Conservation (phyloP, 225 moss, liverwort and hornwort species). For the Pseudisothecium myosuroides region DNA sequence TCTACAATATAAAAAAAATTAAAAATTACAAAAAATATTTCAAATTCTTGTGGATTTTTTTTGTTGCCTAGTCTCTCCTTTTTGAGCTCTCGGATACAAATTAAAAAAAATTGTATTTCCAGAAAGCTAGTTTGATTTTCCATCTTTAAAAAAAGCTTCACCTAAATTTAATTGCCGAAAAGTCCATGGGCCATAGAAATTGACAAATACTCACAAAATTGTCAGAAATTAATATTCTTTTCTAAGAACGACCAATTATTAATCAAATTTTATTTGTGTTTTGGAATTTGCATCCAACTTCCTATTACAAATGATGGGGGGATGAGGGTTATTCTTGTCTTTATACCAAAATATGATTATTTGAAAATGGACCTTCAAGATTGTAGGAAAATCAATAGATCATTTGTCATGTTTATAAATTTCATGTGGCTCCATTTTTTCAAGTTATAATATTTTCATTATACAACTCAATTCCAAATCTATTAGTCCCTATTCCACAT, state of each 20-base stretch:
- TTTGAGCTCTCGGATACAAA: fast-evolving
- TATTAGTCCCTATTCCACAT: not conserved
- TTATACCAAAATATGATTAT: not conserved
- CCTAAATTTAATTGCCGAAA: not conserved
- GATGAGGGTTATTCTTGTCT: fast-evolving
- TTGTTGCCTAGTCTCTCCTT: fast-evolving
- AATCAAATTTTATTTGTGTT: not conserved
- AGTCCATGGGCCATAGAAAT: not conserved
- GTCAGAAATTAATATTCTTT: not conserved
- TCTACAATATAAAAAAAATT: no score
- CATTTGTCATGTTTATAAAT: not conserved
- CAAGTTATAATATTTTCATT: no score
- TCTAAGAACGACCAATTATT: no score
- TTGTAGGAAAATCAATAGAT: not conserved
- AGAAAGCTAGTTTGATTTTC: not conserved
- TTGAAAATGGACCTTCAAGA: fast-evolving
- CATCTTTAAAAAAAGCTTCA: not conserved
- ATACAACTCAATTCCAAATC: not conserved
- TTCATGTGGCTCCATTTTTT: no score
- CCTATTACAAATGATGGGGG: fast-evolving
- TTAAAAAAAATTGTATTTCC: not conserved
- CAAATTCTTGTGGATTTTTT: no score
- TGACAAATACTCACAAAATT: not conserved
- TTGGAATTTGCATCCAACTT: not conserved
- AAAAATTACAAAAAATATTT: no score